Percentiles rank a stretch among this genome's conserved stretches.
These are phyloP conservation scores for Hamamelis virginiana DNA, from an alignment of 164 flowering plant species.

Conservation along the genomic window DNA sequence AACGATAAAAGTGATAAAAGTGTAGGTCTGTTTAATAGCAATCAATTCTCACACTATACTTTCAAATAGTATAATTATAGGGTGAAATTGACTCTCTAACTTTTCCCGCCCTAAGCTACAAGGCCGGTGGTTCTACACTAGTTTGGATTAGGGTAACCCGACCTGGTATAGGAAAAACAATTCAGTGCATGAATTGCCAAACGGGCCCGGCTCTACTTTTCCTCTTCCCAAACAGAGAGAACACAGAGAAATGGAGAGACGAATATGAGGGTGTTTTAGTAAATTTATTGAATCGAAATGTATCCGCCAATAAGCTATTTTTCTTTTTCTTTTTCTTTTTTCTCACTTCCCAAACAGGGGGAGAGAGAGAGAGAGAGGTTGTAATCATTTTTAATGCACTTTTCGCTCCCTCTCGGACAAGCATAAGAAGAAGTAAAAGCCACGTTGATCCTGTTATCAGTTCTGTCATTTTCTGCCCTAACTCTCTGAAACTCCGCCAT, in stretches of 20 bases:
- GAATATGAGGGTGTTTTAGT: not conserved
- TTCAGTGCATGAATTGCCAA: too few relatives aligned
- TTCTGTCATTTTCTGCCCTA: constrained; percentile 17
- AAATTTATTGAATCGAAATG: not conserved
- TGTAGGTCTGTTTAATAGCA: too few relatives aligned
- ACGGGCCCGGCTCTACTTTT: too few relatives aligned
- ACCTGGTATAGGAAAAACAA: too few relatives aligned
- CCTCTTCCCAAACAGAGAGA: too few relatives aligned
- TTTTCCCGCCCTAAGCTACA: too few relatives aligned
- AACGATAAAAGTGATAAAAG: too few relatives aligned
- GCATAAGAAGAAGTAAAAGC: not conserved
- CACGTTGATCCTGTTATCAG: constrained; percentile 13
- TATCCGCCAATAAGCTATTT: not conserved
- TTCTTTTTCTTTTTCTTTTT: not conserved
- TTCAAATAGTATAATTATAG: too few relatives aligned
- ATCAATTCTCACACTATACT: too few relatives aligned
- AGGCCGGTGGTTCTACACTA: too few relatives aligned
- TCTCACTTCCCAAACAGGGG: constrained; percentile 16
- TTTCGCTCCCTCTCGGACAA: not conserved
- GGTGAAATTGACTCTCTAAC: too few relatives aligned
- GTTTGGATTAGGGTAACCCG: too few relatives aligned
- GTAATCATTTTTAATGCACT: not conserved
- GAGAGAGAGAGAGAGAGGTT: not conserved
- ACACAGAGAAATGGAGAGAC: not conserved
- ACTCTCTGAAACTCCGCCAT: constrained; percentile 15